Percentiles rank a stretch among this genome's conserved stretches.
Evolutionary conservation across 306 rosid species (phyloP).

Genomic region (Vigna trinervia): DNA sequence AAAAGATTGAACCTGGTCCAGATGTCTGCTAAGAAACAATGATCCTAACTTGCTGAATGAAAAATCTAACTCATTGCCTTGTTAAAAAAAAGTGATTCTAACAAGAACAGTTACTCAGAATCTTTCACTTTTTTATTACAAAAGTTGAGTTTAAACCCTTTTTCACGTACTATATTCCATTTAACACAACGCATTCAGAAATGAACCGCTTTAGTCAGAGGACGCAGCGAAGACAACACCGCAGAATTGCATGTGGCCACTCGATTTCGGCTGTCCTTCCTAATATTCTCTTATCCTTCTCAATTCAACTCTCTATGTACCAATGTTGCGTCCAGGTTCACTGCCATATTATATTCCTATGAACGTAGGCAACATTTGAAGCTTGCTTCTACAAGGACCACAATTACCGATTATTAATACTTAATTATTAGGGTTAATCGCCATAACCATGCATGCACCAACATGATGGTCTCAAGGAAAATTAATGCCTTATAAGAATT

Average conservation of each 20-base stretch:
- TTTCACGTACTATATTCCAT: conserved; percentile 32
- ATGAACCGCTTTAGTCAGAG: conserved; percentile 2
- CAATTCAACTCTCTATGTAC: conserved; percentile 5
- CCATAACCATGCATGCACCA: too few relatives aligned
- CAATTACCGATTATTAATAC: not conserved
- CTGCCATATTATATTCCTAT: conserved; percentile 3
- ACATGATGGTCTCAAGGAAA: too few relatives aligned
- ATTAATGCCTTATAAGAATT: too few relatives aligned
- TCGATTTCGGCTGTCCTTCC: conserved; percentile 13
- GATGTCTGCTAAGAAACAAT: not conserved
- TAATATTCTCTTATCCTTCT: conserved; percentile 40
- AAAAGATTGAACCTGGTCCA: not conserved
- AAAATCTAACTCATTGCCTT: not conserved
- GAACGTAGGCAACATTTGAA: not conserved
- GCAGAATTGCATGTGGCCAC: conserved; percentile 49
- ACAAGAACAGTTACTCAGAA: too few relatives aligned
- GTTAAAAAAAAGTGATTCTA: too few relatives aligned
- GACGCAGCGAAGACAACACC: not conserved
- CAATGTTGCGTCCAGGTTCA: conserved; percentile 60
- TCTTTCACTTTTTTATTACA: too few relatives aligned
- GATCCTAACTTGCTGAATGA: too few relatives aligned
- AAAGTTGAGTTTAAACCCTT: too few relatives aligned
- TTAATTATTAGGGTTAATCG: conserved; percentile 15
- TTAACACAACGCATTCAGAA: not conserved
- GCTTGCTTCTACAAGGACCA: conserved; percentile 22